A percentile compares a stretch with the other conserved stretches of the same genome.
These are phyloP conservation scores for Cryptosporidium ubiquitum DNA, from an alignment of 169 alveolate species.

Conservation along the genomic window DNA sequence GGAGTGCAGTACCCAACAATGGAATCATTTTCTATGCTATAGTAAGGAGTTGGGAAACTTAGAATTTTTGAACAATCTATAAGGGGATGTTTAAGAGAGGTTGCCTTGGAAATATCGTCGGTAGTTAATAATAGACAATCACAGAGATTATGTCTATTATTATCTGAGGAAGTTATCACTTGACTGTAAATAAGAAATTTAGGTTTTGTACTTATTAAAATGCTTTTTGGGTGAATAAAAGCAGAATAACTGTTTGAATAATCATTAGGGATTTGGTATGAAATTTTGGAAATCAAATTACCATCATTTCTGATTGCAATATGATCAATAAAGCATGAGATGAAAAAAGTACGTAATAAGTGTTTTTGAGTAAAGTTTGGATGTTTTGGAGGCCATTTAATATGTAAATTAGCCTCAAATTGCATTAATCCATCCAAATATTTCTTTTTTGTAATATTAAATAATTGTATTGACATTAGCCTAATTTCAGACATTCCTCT, in stretches of 20 bases:
- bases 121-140: constrained; percentile 52
- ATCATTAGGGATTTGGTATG: constrained; percentile 10
- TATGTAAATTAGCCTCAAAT: not conserved
- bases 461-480: constrained; percentile 47
- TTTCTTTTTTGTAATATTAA: constrained; percentile 10
- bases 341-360: constrained; percentile 11
- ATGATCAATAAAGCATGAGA: constrained; percentile 59
- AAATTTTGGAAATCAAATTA: not conserved
- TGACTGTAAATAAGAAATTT: constrained; percentile 37
- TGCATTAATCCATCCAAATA: not conserved
- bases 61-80: constrained; percentile 54
- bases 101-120: constrained; percentile 48
- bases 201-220: constrained; percentile 18
- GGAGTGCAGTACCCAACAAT: constrained; percentile 35
- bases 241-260: constrained; percentile 1
- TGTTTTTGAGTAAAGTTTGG: constrained; percentile 49
- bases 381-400: constrained; percentile 1
- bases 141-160: constrained; percentile 3
- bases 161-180: constrained; percentile 13
- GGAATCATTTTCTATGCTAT: constrained; percentile 13
- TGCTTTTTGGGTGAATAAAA: constrained; percentile 34
- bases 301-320: constrained; percentile 60
- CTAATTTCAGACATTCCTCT: constrained; percentile 50
- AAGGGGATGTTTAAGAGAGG: constrained; percentile 40
- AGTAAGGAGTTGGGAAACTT: constrained; percentile 43